A percentile compares a stretch with the other conserved stretches of the same genome.
These are phyloP conservation scores for Trichoderma atroviride DNA, from an alignment of 2,329 filamentous ascomycete species.

Conservation along the genomic window DNA sequence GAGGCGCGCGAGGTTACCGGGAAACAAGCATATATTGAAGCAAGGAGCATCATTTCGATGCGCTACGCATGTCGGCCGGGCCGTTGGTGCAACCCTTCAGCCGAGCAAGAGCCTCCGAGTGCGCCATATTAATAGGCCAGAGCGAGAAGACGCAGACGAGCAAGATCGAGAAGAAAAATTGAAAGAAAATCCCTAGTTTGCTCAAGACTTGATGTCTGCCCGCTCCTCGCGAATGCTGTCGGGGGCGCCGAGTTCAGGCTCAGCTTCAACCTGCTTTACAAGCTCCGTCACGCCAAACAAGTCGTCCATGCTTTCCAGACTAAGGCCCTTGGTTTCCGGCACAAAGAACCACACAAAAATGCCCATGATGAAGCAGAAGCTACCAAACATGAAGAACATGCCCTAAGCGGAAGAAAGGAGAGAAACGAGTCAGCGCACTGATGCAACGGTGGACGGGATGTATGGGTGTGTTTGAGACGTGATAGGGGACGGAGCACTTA, in stretches of 20 bases:
- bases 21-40: slow-evolving; percentile 13
- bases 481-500: slow-evolving; percentile 32
- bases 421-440: background rate
- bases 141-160: background rate
- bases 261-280: slow-evolving; percentile 37
- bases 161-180: background rate
- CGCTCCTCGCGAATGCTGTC: slow-evolving; percentile 36
- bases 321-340: slow-evolving; percentile 70
- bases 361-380: slow-evolving; percentile 67
- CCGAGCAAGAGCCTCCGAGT: background rate
- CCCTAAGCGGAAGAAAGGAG: slow-evolving; percentile 42
- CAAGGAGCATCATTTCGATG: background rate
- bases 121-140: background rate
- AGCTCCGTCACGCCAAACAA: slow-evolving; percentile 62
- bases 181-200: background rate
- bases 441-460: no score
- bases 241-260: slow-evolving; percentile 36
- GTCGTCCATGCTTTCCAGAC: slow-evolving; percentile 67
- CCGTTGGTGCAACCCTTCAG: background rate
- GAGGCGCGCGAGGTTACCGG: background rate
- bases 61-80: slow-evolving; percentile 10
- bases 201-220: slow-evolving; percentile 27
- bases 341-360: slow-evolving; percentile 68
- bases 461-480: no score
- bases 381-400: slow-evolving; percentile 70